Conservation (phyloP, 75 land plant genomes). For the Cupressus sempervirens region DNA sequence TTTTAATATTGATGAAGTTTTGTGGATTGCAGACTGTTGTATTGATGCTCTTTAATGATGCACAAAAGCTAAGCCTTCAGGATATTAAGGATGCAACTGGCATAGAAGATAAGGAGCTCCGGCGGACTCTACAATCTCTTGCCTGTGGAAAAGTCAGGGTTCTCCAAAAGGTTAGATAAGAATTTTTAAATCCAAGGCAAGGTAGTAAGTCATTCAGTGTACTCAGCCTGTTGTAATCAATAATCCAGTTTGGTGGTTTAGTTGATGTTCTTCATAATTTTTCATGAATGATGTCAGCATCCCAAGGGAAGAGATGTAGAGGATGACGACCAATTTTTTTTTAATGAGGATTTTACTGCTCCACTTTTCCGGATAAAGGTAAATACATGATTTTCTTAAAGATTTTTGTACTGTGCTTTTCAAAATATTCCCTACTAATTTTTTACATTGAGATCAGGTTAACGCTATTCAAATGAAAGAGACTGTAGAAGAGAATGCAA, state of each 20-base stretch:
- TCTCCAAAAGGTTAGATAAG: constrained; percentile 75
- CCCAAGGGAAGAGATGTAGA: constrained; percentile 99
- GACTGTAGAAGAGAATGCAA: constrained; percentile 96
- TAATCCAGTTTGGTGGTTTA: not conserved
- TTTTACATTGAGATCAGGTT: constrained; percentile 39
- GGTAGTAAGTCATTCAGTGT: not conserved
- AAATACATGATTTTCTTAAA: not conserved
- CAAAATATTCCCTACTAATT: not conserved
- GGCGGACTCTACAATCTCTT: constrained; percentile 95
- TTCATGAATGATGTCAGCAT: constrained; percentile 35
- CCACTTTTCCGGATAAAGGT: constrained; percentile 98
- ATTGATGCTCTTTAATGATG: constrained; percentile 93
- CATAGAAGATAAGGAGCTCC: constrained; percentile 96
- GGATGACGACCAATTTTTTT: constrained; percentile 80
- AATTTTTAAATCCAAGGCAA: not conserved
- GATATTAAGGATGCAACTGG: constrained; percentile 94
- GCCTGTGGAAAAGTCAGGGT: constrained; percentile 99
- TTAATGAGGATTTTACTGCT: constrained; percentile 91
- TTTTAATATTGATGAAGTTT: not conserved
- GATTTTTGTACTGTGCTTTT: not conserved
- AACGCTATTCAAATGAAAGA: constrained; percentile 99
- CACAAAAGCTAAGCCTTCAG: constrained; percentile 81
- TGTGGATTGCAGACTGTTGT: constrained; percentile 73
- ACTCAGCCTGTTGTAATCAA: not conserved
- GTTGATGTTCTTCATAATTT: not conserved